Evolutionary conservation across 2,329 filamentous ascomycete species (phyloP).

Genomic region (Orbilia javanica): DNA sequence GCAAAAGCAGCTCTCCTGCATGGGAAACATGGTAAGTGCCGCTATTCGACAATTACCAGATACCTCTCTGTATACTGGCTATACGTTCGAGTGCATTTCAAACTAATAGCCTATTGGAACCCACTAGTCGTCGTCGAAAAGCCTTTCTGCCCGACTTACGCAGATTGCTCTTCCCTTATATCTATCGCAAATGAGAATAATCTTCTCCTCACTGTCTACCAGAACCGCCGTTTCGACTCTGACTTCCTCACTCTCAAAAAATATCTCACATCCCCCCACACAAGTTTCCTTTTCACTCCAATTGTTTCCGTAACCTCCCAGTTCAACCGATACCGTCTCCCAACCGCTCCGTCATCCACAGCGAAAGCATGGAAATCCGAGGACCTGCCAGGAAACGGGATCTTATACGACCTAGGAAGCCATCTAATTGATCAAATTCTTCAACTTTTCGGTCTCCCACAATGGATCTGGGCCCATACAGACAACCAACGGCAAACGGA

Average conservation of each 20-base stretch:
- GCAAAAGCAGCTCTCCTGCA: conserved; percentile 63
- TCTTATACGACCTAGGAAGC: conserved; percentile 65
- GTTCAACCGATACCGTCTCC: conserved; percentile 61
- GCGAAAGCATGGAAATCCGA: conserved; percentile 59
- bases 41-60: not conserved
- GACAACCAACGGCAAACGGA: conserved; percentile 62
- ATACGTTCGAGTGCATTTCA: not conserved
- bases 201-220: conserved; percentile 65
- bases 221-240: conserved; percentile 65
- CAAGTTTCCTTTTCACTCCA: conserved; percentile 54
- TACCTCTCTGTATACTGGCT: too few relatives aligned
- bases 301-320: conserved; percentile 60
- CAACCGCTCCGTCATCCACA: conserved; percentile 33
- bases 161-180: conserved; percentile 64
- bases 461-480: conserved; percentile 63
- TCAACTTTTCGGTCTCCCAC: conserved; percentile 64
- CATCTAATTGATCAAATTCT: conserved; percentile 66
- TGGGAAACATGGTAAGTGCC: conserved; percentile 65
- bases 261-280: conserved; percentile 53
- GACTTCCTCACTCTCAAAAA: conserved; percentile 65
- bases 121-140: conserved; percentile 65
- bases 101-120: conserved; percentile 6
- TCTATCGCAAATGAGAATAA: conserved; percentile 61
- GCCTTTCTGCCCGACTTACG: conserved; percentile 64
- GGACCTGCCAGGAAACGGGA: conserved; percentile 62